A percentile compares a stretch with the other conserved stretches of the same genome.
Evolutionary conservation across 2,329 filamentous ascomycete genomes (phyloP).

Genomic region (Fusarium heterosporum): DNA sequence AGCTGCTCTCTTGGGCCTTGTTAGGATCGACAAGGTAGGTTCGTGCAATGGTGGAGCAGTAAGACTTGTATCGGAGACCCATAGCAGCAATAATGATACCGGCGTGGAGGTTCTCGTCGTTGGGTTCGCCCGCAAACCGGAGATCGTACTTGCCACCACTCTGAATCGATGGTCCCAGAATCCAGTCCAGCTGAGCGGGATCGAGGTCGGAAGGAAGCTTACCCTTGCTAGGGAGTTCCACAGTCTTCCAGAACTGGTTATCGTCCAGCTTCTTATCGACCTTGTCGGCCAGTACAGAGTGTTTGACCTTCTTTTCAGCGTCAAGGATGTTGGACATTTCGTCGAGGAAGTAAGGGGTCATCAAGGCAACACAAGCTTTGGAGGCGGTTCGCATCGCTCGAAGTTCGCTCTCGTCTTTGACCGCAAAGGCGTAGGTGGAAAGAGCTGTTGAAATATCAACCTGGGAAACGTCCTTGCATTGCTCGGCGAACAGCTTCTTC

Average conservation of each 20-base stretch:
- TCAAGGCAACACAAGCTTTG: constrained; percentile 91
- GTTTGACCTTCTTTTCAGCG: constrained; percentile 96
- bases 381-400: constrained; percentile 94
- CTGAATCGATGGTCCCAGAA: constrained; percentile 88
- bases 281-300: constrained; percentile 85
- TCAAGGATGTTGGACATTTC: constrained; percentile 98
- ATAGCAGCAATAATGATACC: constrained; percentile 94
- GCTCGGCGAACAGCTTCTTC: constrained; percentile 83
- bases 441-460: constrained; percentile 87
- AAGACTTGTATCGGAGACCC: constrained; percentile 94
- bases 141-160: constrained; percentile 97
- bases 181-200: constrained; percentile 90
- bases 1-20: constrained; percentile 93
- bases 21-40: constrained; percentile 98
- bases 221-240: constrained; percentile 74
- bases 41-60: constrained; percentile 90
- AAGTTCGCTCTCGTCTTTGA: constrained; percentile 95
- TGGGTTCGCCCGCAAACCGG: constrained; percentile 80
- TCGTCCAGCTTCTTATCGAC: constrained; percentile 94
- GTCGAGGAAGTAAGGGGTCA: constrained; percentile 97
- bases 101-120: constrained; percentile 85
- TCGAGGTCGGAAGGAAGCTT: constrained; percentile 92
- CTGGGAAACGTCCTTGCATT: constrained; percentile 87
- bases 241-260: constrained; percentile 88
- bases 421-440: constrained; percentile 84